Evolutionary conservation across 768 basidiomycete species (phyloP).

Genomic region (Lentinus tigrinus): DNA sequence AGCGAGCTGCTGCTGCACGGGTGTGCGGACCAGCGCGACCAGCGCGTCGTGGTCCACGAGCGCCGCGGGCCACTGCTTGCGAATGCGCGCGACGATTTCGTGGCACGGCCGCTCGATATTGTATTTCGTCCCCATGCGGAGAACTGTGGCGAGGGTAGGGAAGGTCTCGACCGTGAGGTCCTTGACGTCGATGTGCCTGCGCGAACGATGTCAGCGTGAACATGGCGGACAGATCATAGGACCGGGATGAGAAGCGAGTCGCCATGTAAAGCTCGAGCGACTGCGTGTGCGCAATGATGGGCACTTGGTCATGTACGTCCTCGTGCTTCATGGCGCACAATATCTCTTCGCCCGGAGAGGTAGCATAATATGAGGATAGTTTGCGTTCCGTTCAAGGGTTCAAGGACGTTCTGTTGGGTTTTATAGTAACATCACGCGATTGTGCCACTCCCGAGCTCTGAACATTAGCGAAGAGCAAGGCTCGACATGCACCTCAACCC

Average conservation of each 20-base stretch:
- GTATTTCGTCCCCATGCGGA: conserved; percentile 34
- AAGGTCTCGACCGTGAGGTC: conserved; percentile 19
- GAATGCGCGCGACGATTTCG: conserved; percentile 29
- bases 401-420: no score
- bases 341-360: no score
- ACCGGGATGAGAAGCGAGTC: not conserved
- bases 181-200: conserved; percentile 21
- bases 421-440: no score
- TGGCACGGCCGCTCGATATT: conserved; percentile 28
- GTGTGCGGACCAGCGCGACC: conserved; percentile 17
- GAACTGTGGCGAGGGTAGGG: conserved; percentile 20
- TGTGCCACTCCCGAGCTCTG: no score
- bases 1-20: not conserved
- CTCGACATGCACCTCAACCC: no score
- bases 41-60: conserved; percentile 25
- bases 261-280: no score
- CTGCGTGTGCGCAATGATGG: no score
- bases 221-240: not conserved
- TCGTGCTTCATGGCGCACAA: no score
- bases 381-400: no score
- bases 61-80: conserved; percentile 32
- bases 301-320: no score
- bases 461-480: no score
- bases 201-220: not conserved
- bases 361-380: no score